Percentiles rank a stretch among this genome's conserved stretches.
These are phyloP conservation scores for Colletotrichum euphorbiae DNA, from an alignment of 2,329 filamentous ascomycete species.

Conservation along the genomic window DNA sequence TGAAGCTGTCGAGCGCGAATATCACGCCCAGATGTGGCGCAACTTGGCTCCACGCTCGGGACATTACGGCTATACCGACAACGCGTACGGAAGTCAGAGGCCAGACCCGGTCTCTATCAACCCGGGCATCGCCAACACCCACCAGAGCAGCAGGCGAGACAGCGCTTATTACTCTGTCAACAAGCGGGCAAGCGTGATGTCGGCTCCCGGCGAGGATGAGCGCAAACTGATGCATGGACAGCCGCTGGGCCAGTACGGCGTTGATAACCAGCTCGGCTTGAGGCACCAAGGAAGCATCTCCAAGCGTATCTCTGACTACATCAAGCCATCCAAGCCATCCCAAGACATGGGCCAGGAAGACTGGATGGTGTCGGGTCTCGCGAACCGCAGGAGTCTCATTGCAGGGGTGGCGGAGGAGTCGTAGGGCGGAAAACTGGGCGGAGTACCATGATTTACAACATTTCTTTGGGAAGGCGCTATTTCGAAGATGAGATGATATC, in stretches of 20 bases:
- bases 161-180: constrained; percentile 34
- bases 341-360: constrained; percentile 9
- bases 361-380: constrained; percentile 14
- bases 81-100: constrained; percentile 16
- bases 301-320: constrained; percentile 62
- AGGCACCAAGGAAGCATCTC: constrained; percentile 49
- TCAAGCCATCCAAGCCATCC: constrained; percentile 41
- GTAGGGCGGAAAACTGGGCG: neutral
- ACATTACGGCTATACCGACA: constrained; percentile 29
- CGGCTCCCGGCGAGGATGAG: constrained; percentile 22
- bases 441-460: no score
- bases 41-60: constrained; percentile 41
- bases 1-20: constrained; percentile 43
- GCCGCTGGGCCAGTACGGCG: neutral
- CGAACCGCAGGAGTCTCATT: constrained; percentile 29
- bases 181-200: constrained; percentile 34
- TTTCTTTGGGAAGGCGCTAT: no score
- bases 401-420: constrained; percentile 18
- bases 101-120: constrained; percentile 3
- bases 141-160: constrained; percentile 16
- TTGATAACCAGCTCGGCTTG: constrained; percentile 19
- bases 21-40: constrained; percentile 42
- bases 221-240: constrained; percentile 22
- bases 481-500: neutral
- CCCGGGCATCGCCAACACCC: neutral